Percentiles rank a stretch among this genome's conserved stretches.
Evolutionary conservation across 768 basidiomycete species (phyloP).

Genomic region (Collybia sp.): DNA sequence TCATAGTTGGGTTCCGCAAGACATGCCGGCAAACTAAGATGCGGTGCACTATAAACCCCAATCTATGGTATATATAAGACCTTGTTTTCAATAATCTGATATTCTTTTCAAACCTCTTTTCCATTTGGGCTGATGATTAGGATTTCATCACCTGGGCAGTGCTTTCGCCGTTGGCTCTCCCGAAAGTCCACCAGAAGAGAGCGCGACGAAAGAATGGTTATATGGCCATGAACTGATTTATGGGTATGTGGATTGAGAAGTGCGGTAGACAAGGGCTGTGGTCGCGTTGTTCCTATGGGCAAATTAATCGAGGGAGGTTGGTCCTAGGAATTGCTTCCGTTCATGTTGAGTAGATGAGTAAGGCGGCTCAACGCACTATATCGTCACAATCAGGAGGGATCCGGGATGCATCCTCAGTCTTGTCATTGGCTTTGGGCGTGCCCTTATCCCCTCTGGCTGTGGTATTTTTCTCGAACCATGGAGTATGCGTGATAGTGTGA

Average conservation of each 20-base stretch:
- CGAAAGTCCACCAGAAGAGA: constrained; percentile 52
- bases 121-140: constrained; percentile 38
- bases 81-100: constrained; percentile 1
- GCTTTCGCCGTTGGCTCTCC: constrained; percentile 45
- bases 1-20: constrained; percentile 35
- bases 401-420: no score
- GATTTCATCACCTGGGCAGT: constrained; percentile 40
- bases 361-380: no score
- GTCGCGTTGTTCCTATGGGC: constrained; percentile 31
- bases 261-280: constrained; percentile 30
- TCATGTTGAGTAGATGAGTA: not conserved
- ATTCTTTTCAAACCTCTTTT: constrained; percentile 20
- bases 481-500: no score
- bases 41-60: constrained; percentile 41
- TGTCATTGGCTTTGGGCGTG: not conserved
- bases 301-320: constrained; percentile 8
- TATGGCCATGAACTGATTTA: constrained; percentile 41
- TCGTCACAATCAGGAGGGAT: no score
- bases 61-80: constrained; percentile 23
- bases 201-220: constrained; percentile 45
- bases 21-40: constrained; percentile 45
- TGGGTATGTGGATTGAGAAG: constrained; percentile 34
- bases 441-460: not conserved
- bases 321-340: not conserved
- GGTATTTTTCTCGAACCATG: no score